Conservation (phyloP, 1,284 basidiomycete genomes). For the Sphagnurus paluster region DNA sequence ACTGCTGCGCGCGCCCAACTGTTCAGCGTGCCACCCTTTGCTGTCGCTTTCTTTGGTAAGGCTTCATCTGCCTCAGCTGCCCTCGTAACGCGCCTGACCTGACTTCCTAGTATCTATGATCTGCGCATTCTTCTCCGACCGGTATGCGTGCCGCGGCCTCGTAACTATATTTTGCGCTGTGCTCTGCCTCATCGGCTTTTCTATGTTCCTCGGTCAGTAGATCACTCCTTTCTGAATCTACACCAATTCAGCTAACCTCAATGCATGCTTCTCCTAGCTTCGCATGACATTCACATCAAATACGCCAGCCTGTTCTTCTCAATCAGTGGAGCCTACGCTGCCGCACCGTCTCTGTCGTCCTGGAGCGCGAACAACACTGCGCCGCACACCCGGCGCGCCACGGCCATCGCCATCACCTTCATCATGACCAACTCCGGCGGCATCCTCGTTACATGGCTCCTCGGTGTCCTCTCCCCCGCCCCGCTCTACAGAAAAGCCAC, state of each 20-base stretch:
- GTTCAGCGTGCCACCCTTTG: conserved; percentile 35
- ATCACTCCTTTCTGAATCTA: background rate
- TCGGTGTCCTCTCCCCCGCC: conserved; percentile 10
- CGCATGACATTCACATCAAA: conserved; percentile 7
- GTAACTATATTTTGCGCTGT: conserved; percentile 26
- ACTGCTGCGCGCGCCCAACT: conserved; percentile 34
- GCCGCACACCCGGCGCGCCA: conserved; percentile 15
- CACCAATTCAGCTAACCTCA: conserved; percentile 5
- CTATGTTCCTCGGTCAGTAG: conserved; percentile 44
- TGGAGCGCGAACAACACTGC: conserved; percentile 17
- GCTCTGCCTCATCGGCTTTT: conserved; percentile 43
- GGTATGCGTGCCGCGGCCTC: conserved; percentile 11
- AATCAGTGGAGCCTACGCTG: conserved; percentile 12
- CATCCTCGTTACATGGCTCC: conserved; percentile 16
- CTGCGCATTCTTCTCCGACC: conserved; percentile 29
- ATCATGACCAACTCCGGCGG: conserved; percentile 13
- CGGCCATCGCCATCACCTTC: conserved; percentile 10
- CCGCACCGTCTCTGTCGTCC: conserved; percentile 14
- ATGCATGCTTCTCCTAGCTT: conserved; percentile 1
- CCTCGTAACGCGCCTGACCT: too few species aligned
- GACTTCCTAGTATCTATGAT: conserved; percentile 44
- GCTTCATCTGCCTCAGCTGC: background rate
- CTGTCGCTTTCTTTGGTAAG: conserved; percentile 26
- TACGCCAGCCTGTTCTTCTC: conserved; percentile 16
- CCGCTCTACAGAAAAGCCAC: conserved; percentile 12